Base-by-base conservation (phyloP, 2,329 filamentous ascomycete genomes). In the Ramularia endophylla region DNA sequence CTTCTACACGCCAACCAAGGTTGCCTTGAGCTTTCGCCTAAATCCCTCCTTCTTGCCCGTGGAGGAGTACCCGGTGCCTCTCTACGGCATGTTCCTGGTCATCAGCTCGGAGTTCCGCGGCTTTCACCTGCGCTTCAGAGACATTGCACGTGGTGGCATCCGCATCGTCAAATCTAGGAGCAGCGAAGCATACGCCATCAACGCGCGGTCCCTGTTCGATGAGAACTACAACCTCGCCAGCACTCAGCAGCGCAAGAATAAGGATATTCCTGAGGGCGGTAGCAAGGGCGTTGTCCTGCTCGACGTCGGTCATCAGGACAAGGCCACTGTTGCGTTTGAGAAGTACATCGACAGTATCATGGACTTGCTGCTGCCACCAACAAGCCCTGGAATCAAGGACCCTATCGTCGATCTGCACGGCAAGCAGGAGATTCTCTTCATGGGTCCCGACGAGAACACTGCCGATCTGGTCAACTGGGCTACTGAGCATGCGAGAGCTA, bases 341-440 rank as follows among this genome's bases (percentile, higher is more conserved):
- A 98, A 98, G 74, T 98, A 98, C 70, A 98, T 98, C 59, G 92
- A 98, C 71, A 94, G 87, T 63, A 95, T 98, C 58, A 76, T 98
- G 62, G 92, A 98, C 66, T 80, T 98, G 50, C 79, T 98, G 27
- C 75, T 98, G 34, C 87, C 87, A 8, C 87, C 92, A 1, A 77
- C 80, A 56, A 95, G 88, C 43, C 92, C 92, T 8, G 92, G 92
- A 51, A 98, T 98, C 76, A 98, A 98, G 74, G 94, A 98, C 60
- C 92, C 92, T 1, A 89, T 98, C 47, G 90, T 98, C 44, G 92
- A 98, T 65, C 72, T 95, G 19, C 85, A 97, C 64, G 87, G 87
- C 55, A 92, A 95, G 70, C 76, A 94, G 62, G 92, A 98, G 67
- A 98, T 98, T 48, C 73, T 98, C 16, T 98, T 98, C 74, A 86